These are phyloP conservation scores for Retiboletus flavoniger DNA, from an alignment of 1,284 basidiomycete species.

Conservation along the genomic window DNA sequence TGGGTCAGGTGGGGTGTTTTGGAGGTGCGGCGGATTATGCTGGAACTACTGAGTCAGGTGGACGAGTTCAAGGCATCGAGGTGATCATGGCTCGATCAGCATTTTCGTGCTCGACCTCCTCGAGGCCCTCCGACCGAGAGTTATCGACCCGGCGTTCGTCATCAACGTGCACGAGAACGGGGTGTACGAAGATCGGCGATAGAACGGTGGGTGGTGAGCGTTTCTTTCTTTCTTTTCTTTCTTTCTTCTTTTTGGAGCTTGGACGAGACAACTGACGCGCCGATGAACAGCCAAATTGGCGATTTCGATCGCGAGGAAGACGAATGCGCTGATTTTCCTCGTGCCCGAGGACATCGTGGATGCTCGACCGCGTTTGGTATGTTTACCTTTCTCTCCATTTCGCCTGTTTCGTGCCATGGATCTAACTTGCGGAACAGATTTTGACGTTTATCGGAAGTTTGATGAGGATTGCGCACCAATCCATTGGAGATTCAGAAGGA, in stretches of 20 bases:
- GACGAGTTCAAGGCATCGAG: too few species aligned
- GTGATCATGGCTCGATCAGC: constrained; percentile 54
- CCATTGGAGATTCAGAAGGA: neutral
- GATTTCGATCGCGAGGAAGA: constrained; percentile 96
- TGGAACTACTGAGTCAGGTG: too few species aligned
- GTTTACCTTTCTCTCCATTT: constrained; percentile 29
- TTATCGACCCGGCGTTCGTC: constrained; percentile 90
- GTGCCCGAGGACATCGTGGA: constrained; percentile 97
- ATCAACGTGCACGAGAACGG: constrained; percentile 63
- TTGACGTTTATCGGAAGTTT: constrained; percentile 71
- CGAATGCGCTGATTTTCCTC: constrained; percentile 95
- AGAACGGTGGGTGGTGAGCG: constrained; percentile 74
- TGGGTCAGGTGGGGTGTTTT: too few species aligned
- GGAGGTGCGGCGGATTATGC: too few species aligned
- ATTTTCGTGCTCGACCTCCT: constrained; percentile 94
- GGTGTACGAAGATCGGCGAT: constrained; percentile 84
- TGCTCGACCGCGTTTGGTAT: constrained; percentile 77
- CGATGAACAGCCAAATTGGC: constrained; percentile 78
- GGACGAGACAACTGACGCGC: neutral
- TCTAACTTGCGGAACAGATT: constrained; percentile 43
- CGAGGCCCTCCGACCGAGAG: constrained; percentile 89
- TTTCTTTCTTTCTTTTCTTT: too few species aligned
- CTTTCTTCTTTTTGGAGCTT: neutral
- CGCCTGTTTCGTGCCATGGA: neutral
- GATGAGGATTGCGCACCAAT: constrained; percentile 54